These are phyloP conservation scores for Lentinus polychrous DNA, from an alignment of 1,284 basidiomycete species.

Conservation along the genomic window DNA sequence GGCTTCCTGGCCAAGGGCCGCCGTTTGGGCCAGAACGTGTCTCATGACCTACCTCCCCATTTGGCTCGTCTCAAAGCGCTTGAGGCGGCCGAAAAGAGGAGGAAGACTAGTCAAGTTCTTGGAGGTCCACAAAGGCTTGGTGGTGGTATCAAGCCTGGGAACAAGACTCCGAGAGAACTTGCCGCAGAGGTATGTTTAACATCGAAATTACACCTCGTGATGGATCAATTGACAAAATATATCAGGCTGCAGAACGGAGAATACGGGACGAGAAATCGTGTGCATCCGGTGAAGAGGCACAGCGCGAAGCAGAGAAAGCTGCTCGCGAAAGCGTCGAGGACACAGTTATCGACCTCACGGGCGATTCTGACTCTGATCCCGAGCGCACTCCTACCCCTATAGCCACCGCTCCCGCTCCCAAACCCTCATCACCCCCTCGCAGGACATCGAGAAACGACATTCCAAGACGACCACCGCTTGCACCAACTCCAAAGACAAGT, in stretches of 20 bases:
- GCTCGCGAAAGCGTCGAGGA: slow-evolving; percentile 58
- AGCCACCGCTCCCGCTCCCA: neutral
- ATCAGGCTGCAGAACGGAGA: slow-evolving; percentile 77
- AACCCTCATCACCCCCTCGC: neutral
- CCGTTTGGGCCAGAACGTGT: slow-evolving; percentile 52
- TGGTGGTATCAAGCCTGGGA: slow-evolving; percentile 30
- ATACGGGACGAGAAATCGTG: slow-evolving; percentile 67
- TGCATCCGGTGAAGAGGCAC: slow-evolving; percentile 50
- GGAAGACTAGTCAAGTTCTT: slow-evolving; percentile 34
- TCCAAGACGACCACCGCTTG: neutral
- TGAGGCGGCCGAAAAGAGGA: slow-evolving; percentile 71
- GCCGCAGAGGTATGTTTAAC: slow-evolving; percentile 59
- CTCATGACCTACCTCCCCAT: slow-evolving; percentile 60
- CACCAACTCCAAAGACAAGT: neutral
- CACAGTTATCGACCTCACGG: slow-evolving; percentile 56
- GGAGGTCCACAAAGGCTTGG: slow-evolving; percentile 48
- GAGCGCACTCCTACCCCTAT: slow-evolving; percentile 18
- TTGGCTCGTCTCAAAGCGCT: slow-evolving; percentile 60
- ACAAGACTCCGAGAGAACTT: slow-evolving; percentile 61
- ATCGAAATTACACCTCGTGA: slow-evolving; percentile 1
- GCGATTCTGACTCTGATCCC: slow-evolving; percentile 29
- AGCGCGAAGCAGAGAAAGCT: slow-evolving; percentile 65
- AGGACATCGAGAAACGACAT: neutral
- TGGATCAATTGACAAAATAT: slow-evolving; percentile 1
- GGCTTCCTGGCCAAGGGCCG: slow-evolving; percentile 75